Conservation (phyloP, 805 yeast genomes). For the Candida xiaguanensis region DNA sequence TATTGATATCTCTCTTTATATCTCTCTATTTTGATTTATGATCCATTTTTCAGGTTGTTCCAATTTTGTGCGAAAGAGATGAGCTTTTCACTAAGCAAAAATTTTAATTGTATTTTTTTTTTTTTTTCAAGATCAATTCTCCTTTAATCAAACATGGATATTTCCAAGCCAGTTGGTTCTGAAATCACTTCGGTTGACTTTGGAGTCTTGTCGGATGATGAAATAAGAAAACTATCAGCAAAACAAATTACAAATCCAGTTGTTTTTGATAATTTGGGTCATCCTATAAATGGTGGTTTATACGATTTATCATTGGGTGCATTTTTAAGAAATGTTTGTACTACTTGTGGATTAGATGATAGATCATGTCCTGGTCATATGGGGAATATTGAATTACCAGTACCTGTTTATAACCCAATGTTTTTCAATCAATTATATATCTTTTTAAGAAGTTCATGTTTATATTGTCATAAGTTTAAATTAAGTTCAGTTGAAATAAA, state of each 20-base stretch:
- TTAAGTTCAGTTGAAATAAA: constrained; percentile 68
- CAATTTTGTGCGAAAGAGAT: constrained; percentile 4
- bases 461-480: constrained; percentile 85
- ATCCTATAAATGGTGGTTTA: constrained; percentile 89
- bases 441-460: constrained; percentile 77
- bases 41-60: too few species aligned
- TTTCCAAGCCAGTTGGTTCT: constrained; percentile 94
- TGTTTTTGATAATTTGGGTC: constrained; percentile 94
- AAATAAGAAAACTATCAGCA: constrained; percentile 82
- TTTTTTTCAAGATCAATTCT: constrained; percentile 1
- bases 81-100: constrained; percentile 2
- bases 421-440: constrained; percentile 90
- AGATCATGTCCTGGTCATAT: constrained; percentile 96
- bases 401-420: constrained; percentile 91
- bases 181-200: constrained; percentile 91
- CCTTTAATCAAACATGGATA: constrained; percentile 61
- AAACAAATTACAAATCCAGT: constrained; percentile 94
- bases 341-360: constrained; percentile 95
- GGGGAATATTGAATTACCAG: constrained; percentile 96
- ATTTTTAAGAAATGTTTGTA: constrained; percentile 79
- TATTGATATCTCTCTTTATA: background rate
- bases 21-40: too few species aligned
- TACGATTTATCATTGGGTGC: constrained; percentile 97
- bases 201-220: constrained; percentile 76
- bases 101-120: background rate